These are phyloP conservation scores for Penicillium egyptiacum DNA, from an alignment of 495 filamentous ascomycete species.

Conservation along the genomic window DNA sequence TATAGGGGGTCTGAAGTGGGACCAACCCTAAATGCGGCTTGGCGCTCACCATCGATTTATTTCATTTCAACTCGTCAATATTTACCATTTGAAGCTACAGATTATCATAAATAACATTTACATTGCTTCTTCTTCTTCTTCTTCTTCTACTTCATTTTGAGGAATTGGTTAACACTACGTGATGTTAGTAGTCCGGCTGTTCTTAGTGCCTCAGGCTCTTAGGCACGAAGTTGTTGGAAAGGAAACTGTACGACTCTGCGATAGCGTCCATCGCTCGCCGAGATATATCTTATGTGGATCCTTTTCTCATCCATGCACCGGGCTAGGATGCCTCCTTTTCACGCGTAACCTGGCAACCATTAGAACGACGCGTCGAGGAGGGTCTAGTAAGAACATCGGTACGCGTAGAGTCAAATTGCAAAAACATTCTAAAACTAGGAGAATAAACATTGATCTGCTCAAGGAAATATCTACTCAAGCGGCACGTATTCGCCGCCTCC, in stretches of 20 bases:
- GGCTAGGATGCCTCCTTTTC: too few species aligned
- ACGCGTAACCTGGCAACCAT: too few species aligned
- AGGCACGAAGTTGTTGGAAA: too few species aligned
- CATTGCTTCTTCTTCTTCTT: not conserved
- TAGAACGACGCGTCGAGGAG: not conserved
- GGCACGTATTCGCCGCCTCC: conserved; percentile 65
- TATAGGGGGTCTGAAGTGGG: not conserved
- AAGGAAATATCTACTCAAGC: not conserved
- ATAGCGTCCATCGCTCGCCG: too few species aligned
- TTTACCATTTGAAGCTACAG: not conserved
- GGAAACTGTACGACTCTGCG: too few species aligned
- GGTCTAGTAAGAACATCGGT: not conserved
- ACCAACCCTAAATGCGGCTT: not conserved
- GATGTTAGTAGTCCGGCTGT: too few species aligned
- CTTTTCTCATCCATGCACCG: too few species aligned
- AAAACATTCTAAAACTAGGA: not conserved
- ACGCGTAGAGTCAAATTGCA: not conserved
- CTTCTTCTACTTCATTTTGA: not conserved
- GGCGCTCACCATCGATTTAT: not conserved
- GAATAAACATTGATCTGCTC: not conserved
- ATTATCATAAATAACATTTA: not conserved
- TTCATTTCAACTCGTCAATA: not conserved
- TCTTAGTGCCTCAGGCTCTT: too few species aligned
- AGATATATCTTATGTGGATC: too few species aligned
- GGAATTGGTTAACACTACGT: not conserved